These are phyloP conservation scores for Ascocoryne sarcoides DNA, from an alignment of 2,329 filamentous ascomycete genomes.

Conservation along the genomic window DNA sequence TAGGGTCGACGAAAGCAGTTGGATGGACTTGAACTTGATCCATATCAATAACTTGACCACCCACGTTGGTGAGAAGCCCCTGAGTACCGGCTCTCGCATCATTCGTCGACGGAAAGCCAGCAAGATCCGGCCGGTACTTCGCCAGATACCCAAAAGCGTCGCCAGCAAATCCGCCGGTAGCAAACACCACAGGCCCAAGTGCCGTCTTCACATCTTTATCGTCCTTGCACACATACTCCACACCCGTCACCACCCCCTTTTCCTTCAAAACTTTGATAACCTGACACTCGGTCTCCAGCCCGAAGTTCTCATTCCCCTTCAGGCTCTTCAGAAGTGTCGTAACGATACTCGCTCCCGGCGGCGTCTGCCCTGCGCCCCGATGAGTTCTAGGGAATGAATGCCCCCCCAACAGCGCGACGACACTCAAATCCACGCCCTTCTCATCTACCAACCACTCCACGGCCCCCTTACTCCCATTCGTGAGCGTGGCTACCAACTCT, in stretches of 20 bases:
- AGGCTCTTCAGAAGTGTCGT: conserved; percentile 43
- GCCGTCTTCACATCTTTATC: conserved; percentile 12
- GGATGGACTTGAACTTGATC: conserved; percentile 53
- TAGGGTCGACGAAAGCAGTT: conserved; percentile 53
- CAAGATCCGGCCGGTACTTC: conserved; percentile 48
- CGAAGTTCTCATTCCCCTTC: conserved; percentile 40
- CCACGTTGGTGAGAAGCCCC: conserved; percentile 31
- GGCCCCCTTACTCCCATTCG: conserved; percentile 37
- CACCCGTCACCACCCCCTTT: conserved; percentile 37
- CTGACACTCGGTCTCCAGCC: conserved; percentile 41
- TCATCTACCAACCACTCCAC: conserved; percentile 49
- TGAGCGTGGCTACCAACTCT: conserved; percentile 40
- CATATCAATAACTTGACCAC: conserved; percentile 37
- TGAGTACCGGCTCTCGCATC: conserved; percentile 49
- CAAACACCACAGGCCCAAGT: conserved; percentile 48
- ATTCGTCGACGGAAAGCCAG: conserved; percentile 53
- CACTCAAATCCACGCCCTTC: conserved; percentile 48
- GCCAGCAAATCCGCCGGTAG: conserved; percentile 53
- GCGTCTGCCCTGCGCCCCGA: conserved; percentile 44
- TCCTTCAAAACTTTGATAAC: conserved; percentile 41
- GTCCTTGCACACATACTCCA: conserved; percentile 35
- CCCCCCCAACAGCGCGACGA: conserved; percentile 50
- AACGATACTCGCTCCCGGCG: conserved; percentile 52
- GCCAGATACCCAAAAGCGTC: conserved; percentile 49
- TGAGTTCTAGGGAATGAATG: conserved; percentile 50